phyloP scores from a whole-genome alignment of 805 yeast species.

The Yarrowia sp. region DNA sequence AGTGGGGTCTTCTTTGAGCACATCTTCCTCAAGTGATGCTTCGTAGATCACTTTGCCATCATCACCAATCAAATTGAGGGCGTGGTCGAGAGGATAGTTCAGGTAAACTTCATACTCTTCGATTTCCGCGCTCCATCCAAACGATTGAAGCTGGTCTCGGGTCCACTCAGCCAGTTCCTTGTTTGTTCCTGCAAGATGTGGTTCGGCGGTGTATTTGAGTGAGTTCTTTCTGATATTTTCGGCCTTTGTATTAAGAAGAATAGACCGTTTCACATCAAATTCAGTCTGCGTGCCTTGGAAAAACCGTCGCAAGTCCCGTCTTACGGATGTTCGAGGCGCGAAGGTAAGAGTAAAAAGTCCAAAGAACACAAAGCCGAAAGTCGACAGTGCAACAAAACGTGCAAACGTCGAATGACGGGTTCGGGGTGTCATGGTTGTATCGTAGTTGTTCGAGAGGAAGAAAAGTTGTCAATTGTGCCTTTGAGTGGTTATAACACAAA shows the following conservation, averaged over 20 bases:
- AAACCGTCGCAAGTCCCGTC: slow-evolving; percentile 78
- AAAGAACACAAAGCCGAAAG: slow-evolving; percentile 59
- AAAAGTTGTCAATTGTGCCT: not conserved
- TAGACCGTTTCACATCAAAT: slow-evolving; percentile 68
- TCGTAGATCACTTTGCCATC: slow-evolving; percentile 53
- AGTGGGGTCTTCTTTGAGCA: slow-evolving; percentile 60
- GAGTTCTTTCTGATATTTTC: slow-evolving; percentile 60
- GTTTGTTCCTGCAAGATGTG: slow-evolving; percentile 62
- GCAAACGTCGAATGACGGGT: slow-evolving; percentile 33
- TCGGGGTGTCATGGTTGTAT: slow-evolving; percentile 1
- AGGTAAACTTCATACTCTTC: slow-evolving; percentile 68
- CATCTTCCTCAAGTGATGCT: slow-evolving; percentile 63
- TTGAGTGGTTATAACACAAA: slow-evolving; percentile 6
- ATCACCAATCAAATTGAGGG: slow-evolving; percentile 55
- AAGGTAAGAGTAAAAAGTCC: slow-evolving; percentile 70
- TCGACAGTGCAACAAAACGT: slow-evolving; percentile 33
- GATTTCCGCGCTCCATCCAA: slow-evolving; percentile 61
- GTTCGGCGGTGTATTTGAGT: slow-evolving; percentile 57
- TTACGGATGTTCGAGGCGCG: slow-evolving; percentile 82
- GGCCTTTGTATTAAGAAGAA: slow-evolving; percentile 54
- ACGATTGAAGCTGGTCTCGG: slow-evolving; percentile 61
- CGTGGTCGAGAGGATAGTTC: slow-evolving; percentile 66
- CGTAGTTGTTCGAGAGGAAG: not conserved
- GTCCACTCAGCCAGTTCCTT: slow-evolving; percentile 61
- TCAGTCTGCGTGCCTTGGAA: slow-evolving; percentile 55